phyloP scores from a whole-genome alignment of 331 rosid species.

The Rosa hybrid region DNA sequence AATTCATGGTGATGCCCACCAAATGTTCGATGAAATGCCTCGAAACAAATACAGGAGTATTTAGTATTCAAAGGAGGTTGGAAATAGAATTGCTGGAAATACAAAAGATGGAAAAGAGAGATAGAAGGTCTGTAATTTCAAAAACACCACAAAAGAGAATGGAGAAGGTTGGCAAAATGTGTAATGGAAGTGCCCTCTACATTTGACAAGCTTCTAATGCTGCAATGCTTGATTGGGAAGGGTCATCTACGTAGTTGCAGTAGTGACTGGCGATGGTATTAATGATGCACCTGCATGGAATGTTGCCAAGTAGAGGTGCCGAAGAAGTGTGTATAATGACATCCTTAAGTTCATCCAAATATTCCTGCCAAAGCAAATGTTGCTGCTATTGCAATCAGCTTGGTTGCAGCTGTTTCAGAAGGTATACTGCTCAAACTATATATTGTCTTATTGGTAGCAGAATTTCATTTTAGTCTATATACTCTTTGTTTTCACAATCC shows the following conservation, averaged over 20 bases:
- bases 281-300: too few species aligned
- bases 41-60: background rate
- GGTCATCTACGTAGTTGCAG: too few species aligned
- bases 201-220: too few species aligned
- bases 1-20: background rate
- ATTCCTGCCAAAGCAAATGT: slow-evolving; percentile 33
- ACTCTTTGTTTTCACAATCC: background rate
- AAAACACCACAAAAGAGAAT: too few species aligned
- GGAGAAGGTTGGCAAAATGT: too few species aligned
- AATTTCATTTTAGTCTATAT: background rate
- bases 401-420: slow-evolving; percentile 29
- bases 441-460: background rate
- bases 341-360: slow-evolving; percentile 41
- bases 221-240: too few species aligned
- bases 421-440: slow-evolving; percentile 6
- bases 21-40: background rate
- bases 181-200: too few species aligned
- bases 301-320: slow-evolving; percentile 17
- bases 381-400: slow-evolving; percentile 33
- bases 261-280: too few species aligned
- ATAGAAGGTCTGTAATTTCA: too few species aligned
- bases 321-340: slow-evolving; percentile 36
- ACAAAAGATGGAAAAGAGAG: too few species aligned
- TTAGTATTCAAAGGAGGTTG: too few species aligned
- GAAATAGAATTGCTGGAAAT: too few species aligned